Base-by-base conservation (phyloP, 129 eudicot genomes). In the Gnaphalium uliginosum region DNA sequence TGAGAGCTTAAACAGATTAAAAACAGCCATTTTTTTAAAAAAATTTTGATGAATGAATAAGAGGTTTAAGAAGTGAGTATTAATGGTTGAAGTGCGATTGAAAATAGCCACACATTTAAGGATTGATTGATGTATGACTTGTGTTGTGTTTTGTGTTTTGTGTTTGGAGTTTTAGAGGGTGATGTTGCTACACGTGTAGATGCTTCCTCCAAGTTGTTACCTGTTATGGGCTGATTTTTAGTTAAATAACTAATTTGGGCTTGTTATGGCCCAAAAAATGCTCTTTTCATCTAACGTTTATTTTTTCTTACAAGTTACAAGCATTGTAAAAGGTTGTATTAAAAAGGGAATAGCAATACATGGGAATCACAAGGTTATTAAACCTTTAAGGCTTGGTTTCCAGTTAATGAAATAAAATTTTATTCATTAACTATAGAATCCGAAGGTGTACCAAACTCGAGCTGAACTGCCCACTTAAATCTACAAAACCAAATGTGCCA, bases 1-100 rank as follows among this genome's bases (percentile, higher is more conserved):
- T 9, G 95, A 89, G n/a, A 86, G 74, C 86, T 86, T 89, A n/a
- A 89, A 82, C 46, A 89, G 76, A 72, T 72, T 63, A 11, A 54
- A 71, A 32, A 73, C 60, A 2, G 69, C 87, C 89, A 85, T 88
- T 56, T 62, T 61, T 14, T 8, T 19, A 35, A 8, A 25, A 26
- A 22, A 27, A 4, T 60, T 27, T 25, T 63, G 19, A 14, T 43
- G 51, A 6, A 8, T 22, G 23, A 57, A 23, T 5, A 37, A 51
- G 32, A 37, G 35, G 9, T 71, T 4, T 50, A 50, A 50, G 4
- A 53, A 15, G 23, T 29, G 58, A 29, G 68, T 76, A 72, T 61
- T 60, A 61, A 71, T 48, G 78, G 69, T 76, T 5, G 21, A 29
- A 63, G 11, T 2, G 3, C 11, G 15, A 29, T 64, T 15, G 25